These are phyloP conservation scores for Chaetomiaceae sp. DNA, from an alignment of 2,329 filamentous ascomycete species.

Conservation along the genomic window DNA sequence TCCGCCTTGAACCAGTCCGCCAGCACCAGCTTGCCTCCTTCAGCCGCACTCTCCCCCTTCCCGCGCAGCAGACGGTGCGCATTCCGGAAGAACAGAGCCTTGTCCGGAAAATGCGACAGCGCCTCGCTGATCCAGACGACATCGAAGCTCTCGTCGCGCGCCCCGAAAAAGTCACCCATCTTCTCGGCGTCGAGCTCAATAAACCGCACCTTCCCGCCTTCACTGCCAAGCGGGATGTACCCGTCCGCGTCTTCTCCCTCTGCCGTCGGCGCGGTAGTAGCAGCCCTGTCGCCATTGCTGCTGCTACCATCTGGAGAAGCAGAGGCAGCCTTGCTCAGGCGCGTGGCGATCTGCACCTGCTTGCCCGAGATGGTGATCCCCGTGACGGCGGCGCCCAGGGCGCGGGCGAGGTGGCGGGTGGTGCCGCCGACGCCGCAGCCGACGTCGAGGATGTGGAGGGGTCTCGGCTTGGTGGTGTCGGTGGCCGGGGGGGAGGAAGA, in stretches of 20 bases:
- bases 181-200: slow-evolving; percentile 56
- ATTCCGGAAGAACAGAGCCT: slow-evolving; percentile 52
- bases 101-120: slow-evolving; percentile 54
- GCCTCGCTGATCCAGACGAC: slow-evolving; percentile 58
- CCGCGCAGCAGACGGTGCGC: slow-evolving; percentile 41
- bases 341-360: slow-evolving; percentile 52
- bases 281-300: background rate
- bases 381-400: slow-evolving; percentile 47
- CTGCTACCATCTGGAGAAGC: background rate
- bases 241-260: slow-evolving; percentile 15
- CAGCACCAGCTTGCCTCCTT: slow-evolving; percentile 49
- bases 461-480: background rate
- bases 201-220: slow-evolving; percentile 39
- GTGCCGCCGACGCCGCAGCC: slow-evolving; percentile 58
- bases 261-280: background rate
- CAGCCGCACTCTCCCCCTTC: too few relatives aligned
- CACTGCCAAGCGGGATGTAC: slow-evolving; percentile 35
- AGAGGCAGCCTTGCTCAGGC: slow-evolving; percentile 35
- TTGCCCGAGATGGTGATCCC: slow-evolving; percentile 55
- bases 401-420: slow-evolving; percentile 47
- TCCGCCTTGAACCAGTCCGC: slow-evolving; percentile 58
- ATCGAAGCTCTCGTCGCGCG: too few relatives aligned
- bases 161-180: slow-evolving; percentile 46
- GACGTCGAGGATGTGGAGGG: slow-evolving; percentile 47
- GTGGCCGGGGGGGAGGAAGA: background rate